These are phyloP conservation scores for Paramecium tetraurelia DNA, from an alignment of 73 alveolate species.

Conservation along the genomic window DNA sequence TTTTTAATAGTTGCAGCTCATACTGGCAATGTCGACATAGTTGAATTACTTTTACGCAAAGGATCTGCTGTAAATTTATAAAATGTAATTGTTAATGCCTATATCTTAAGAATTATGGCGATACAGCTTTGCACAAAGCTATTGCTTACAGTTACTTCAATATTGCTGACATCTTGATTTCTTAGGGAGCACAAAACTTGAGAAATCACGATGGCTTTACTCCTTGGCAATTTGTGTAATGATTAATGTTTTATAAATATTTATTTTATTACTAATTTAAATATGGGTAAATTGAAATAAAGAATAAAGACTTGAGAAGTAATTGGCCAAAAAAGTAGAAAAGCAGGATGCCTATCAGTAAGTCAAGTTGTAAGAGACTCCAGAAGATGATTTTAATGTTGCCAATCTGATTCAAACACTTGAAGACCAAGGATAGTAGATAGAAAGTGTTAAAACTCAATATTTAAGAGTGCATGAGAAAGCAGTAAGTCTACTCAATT, in stretches of 20 bases:
- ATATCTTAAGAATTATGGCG: not conserved
- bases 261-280: not conserved
- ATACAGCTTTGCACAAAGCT: slow-evolving; percentile 45
- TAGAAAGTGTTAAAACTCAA: slow-evolving; percentile 12
- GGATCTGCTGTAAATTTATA: slow-evolving; percentile 8
- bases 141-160: not conserved
- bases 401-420: not conserved
- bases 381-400: slow-evolving; percentile 14
- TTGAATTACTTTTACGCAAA: slow-evolving; percentile 4
- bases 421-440: slow-evolving; percentile 8
- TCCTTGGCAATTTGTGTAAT: slow-evolving; percentile 33
- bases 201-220: not conserved
- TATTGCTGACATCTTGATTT: slow-evolving; percentile 7
- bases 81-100: not conserved
- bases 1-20: slow-evolving; percentile 37
- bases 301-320: not conserved
- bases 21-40: not conserved
- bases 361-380: not conserved
- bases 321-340: not conserved
- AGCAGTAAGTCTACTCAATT: not conserved
- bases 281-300: slow-evolving; percentile 12
- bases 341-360: not conserved
- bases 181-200: not conserved
- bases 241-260: not conserved
- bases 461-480: slow-evolving; percentile 5